Evolutionary conservation across 345 rosid genomes (phyloP), one percentile per base, ranked within the genome.

Genomic region (Alliaria petiolata): DNA sequence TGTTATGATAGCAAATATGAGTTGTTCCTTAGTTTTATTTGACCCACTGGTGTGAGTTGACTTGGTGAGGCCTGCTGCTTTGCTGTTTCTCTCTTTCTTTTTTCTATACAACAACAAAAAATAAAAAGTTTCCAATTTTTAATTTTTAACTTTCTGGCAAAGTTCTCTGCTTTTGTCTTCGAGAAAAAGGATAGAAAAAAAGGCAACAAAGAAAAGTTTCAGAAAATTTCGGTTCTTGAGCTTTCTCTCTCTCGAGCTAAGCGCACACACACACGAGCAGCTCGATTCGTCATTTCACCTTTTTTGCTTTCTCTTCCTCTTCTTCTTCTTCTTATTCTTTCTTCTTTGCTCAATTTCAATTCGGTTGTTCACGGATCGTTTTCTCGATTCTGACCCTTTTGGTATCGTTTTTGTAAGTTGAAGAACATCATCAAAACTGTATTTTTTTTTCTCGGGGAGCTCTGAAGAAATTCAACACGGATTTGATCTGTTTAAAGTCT

Each of bases 21-120:
- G 84, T 73, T 81, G 75, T 71, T 64, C 38, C 51, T 60, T 66
- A 7, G 36, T 28, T 12, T 59, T 58, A 6, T 59, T 67, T 74
- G 76, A 74, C 79, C 78, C 58, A 73, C 57, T 62, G 35, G 45
- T 49, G n/a, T n/a, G 78, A 62, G 81, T 78, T 81, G 79, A 78
- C 81, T 70, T 64, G 57, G 50, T 22, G 71, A 56, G 76, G 81
- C 72, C 78, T 74, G 71, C 65, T 70, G 69, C 72, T 58, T 75
- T 76, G 62, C 69, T 81, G 74, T 69, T 56, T 53, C 30, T 65
- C 52, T 54, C 11, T 58, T 35, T 49, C 31, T n/a, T n/a, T 10
- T 17, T 30, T 36, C 19, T 3, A 22, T 22, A 22, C 25, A 22
- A n/a, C n/a, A n/a, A n/a, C n/a, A 22, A 22, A 22, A 22, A 36